phyloP scores from a whole-genome alignment of 164 flowering plant genomes.

The Piper betle region DNA sequence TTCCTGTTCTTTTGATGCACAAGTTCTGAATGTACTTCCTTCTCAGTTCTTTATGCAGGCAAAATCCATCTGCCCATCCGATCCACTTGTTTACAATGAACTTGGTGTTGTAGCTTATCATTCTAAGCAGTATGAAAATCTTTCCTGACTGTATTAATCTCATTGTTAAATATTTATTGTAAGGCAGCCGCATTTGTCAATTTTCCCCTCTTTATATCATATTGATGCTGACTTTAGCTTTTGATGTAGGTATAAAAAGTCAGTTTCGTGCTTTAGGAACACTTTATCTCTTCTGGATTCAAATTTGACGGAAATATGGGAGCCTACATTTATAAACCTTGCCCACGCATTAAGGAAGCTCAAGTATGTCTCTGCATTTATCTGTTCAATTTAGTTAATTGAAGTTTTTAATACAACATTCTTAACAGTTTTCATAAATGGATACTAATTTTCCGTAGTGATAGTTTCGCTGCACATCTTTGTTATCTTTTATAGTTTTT shows the following conservation, averaged over 20 bases:
- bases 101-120: constrained; percentile 94
- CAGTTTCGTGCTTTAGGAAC: constrained; percentile 82
- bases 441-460: no score
- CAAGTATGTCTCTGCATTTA: constrained; percentile 30
- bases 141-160: neutral
- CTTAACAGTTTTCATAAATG: no score
- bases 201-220: neutral
- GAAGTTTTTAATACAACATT: neutral
- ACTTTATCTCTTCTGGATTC: constrained; percentile 66
- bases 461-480: no score
- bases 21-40: constrained; percentile 1
- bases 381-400: neutral
- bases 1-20: neutral
- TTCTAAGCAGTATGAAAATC: constrained; percentile 70
- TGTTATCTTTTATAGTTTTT: no score
- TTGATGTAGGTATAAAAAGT: constrained; percentile 60
- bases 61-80: constrained; percentile 70
- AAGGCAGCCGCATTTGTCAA: neutral
- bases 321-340: constrained; percentile 87
- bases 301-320: constrained; percentile 82
- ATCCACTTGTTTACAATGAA: constrained; percentile 93
- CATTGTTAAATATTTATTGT: neutral
- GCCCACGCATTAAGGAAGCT: constrained; percentile 85
- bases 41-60: constrained; percentile 95
- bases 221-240: neutral